These are phyloP conservation scores for Oropetium thomaeum DNA, from an alignment of 176 grass and related monocot genomes.

Conservation along the genomic window DNA sequence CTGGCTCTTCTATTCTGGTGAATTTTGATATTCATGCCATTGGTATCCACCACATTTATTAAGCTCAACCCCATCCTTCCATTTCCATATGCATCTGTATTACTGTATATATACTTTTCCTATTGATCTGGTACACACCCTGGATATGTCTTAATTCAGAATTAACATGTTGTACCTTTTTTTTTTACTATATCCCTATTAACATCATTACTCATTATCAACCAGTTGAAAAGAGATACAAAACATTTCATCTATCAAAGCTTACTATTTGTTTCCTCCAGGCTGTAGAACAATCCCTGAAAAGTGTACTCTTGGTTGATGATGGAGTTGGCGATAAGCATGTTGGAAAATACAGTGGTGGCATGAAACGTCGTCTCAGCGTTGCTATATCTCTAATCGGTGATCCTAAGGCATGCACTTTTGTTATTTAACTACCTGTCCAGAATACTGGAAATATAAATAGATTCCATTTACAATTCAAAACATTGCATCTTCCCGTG, in stretches of 20 bases:
- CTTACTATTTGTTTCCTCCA: conserved; percentile 25
- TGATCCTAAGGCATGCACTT: conserved; percentile 53
- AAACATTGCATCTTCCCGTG: background rate
- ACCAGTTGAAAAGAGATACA: background rate
- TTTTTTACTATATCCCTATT: background rate
- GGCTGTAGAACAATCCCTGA: conserved; percentile 76
- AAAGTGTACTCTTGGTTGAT: conserved; percentile 54
- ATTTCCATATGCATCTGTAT: background rate
- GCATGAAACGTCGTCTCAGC: conserved; percentile 87
- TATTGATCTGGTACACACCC: background rate
- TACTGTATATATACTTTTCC: background rate
- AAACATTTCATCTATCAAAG: background rate
- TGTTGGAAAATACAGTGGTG: conserved; percentile 72
- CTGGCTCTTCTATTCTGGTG: no score
- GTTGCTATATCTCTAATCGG: conserved; percentile 78
- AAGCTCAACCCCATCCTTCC: background rate
- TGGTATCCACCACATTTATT: background rate
- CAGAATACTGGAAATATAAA: background rate
- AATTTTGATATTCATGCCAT: no score
- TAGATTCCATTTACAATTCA: background rate
- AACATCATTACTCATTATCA: background rate
- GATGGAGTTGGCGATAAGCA: conserved; percentile 64
- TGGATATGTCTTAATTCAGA: background rate
- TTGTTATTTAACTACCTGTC: background rate
- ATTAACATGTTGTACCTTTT: background rate